Base-by-base conservation (phyloP, 768 basidiomycete genomes). In the Mycena floridula region DNA sequence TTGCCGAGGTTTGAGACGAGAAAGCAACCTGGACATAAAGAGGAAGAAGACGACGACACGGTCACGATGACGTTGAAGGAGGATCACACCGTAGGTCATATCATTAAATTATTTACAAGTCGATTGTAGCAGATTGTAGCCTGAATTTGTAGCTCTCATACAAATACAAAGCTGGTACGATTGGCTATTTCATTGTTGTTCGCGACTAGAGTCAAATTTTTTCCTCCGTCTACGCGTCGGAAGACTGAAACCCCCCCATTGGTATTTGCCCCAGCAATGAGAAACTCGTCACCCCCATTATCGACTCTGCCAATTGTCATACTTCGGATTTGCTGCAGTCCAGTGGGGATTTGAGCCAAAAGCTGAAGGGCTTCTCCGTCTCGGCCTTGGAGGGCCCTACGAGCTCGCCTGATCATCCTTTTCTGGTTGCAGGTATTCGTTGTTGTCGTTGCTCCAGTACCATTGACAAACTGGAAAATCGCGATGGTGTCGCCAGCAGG, bases 401-500 rank as follows among this genome's bases (percentile, higher is more conserved):
- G 7, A 42, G 24, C 18, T 23, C 47, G 46, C 40, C 43, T 51
- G 40, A 48, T 32, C 55, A 58, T 58, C 24, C 50, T 53, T 25
- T 52, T 52, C 7, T 37, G 22, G 25, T 44, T 25, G 43, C 38
- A 23, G 1, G 15, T 15, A 13, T n/a, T n/a, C 37, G 13, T 44
- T 20, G 37, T 47, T 21, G n/a, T 20, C 12, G 40, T 54, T 43
- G 37, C 37, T 16, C 45, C 30, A 16, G 46, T 50, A 16, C 50
- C 50, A 41, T 62, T 60, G 35, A 66, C 57, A 30, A 64, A 65
- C 52, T 71, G 65, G 54, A 77, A 78, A 49, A 81, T 72, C 20
- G 75, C 77, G 42, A 80, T 77, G 8, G 79, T 68, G 59, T 81
- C 79, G 6, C 80, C 79, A 12, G 61, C 62, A 21, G 68, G 57